Evolutionary conservation across 1,284 basidiomycete species (phyloP).

Genomic region (Tilletia walkeri): DNA sequence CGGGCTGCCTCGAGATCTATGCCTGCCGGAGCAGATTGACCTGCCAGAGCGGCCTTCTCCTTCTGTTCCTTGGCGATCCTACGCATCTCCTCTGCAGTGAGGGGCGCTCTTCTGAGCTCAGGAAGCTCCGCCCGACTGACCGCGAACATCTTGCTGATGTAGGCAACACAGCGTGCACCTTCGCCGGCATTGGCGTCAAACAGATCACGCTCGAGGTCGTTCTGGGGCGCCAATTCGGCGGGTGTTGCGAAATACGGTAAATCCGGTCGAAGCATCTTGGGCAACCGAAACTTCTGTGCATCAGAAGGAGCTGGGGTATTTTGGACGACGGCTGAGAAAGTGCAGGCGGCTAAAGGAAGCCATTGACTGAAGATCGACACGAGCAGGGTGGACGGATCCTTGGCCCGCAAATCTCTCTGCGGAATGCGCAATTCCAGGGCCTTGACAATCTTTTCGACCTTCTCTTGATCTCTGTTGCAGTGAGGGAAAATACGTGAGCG

Average conservation of each 20-base stretch:
- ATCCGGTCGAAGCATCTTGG: slow-evolving; percentile 89
- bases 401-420: slow-evolving; percentile 85
- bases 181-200: slow-evolving; percentile 61
- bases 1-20: slow-evolving; percentile 20
- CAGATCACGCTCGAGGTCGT: slow-evolving; percentile 74
- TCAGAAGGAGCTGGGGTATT: slow-evolving; percentile 80
- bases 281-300: slow-evolving; percentile 80
- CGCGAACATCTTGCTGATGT: slow-evolving; percentile 99
- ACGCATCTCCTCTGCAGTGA: slow-evolving; percentile 86
- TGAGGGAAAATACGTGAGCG: no score
- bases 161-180: slow-evolving; percentile 61
- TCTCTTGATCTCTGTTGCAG: slow-evolving; percentile 58
- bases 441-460: slow-evolving; percentile 82
- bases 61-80: slow-evolving; percentile 61
- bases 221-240: slow-evolving; percentile 19
- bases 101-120: slow-evolving; percentile 60
- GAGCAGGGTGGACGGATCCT: slow-evolving; percentile 80
- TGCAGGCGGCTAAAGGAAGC: slow-evolving; percentile 88
- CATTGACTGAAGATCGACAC: slow-evolving; percentile 89
- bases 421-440: slow-evolving; percentile 79
- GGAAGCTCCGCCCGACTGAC: slow-evolving; percentile 77
- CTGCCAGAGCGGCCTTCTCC: slow-evolving; percentile 33
- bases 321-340: slow-evolving; percentile 89
- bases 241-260: slow-evolving; percentile 58
- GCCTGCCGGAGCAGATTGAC: slow-evolving; percentile 45